A percentile compares a stretch with the other conserved stretches of the same genome.
Evolutionary conservation across 225 moss, liverwort and hornwort species (phyloP).

Genomic region (Climacium dendroides): DNA sequence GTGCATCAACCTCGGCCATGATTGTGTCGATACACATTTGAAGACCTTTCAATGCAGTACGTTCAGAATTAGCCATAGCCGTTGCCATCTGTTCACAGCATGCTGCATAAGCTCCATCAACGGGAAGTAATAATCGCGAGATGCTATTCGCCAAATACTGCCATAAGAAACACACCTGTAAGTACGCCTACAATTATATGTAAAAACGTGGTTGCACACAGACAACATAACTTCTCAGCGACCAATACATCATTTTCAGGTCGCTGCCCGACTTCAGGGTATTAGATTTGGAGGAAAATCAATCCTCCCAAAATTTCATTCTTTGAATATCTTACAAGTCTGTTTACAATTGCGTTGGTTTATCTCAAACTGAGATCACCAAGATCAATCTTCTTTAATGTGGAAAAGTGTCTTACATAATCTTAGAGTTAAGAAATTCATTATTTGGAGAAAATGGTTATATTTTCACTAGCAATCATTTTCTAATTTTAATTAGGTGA

Average conservation of each 20-base stretch:
- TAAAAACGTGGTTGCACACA: neutral
- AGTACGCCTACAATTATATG: neutral
- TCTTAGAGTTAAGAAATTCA: neutral
- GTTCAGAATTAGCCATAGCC: constrained; percentile 86
- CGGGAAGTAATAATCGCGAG: constrained; percentile 64
- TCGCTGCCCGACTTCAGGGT: neutral
- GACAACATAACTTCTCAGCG: neutral
- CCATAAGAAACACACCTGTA: neutral
- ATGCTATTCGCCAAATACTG: constrained; percentile 88
- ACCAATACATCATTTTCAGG: neutral
- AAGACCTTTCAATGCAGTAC: constrained; percentile 90
- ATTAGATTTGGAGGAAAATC: neutral
- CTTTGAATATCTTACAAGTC: neutral
- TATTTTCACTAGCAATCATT: neutral
- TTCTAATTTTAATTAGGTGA: neutral
- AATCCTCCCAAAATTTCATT: neutral
- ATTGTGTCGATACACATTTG: constrained; percentile 95
- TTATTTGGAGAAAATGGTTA: neutral
- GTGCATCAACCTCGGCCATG: constrained; percentile 68
- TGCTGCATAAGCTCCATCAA: constrained; percentile 94
- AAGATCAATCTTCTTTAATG: neutral
- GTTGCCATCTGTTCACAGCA: constrained; percentile 99
- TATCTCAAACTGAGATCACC: neutral
- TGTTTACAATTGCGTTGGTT: neutral
- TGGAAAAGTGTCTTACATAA: neutral